Conservation (phyloP, 2,329 filamentous ascomycete species). For the Alternaria brassicae region DNA sequence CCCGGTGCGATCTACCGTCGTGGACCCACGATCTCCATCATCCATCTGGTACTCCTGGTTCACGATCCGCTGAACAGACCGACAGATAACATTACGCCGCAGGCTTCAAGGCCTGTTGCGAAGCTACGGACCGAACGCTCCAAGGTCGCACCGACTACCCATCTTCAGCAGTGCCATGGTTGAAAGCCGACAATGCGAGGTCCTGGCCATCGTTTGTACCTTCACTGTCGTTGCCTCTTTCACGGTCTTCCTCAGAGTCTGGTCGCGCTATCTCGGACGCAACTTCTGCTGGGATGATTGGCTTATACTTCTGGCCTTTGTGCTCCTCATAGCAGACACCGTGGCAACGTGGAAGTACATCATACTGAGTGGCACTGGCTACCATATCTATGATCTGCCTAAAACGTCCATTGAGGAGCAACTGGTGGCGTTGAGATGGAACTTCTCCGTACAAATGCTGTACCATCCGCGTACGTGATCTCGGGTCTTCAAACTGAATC, state of each 20-base stretch:
- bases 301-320: slow-evolving; percentile 37
- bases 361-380: slow-evolving; percentile 43
- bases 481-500: background rate
- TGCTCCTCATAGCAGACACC: slow-evolving; percentile 35
- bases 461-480: slow-evolving; percentile 41
- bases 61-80: background rate
- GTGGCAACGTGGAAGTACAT: slow-evolving; percentile 37
- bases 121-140: background rate
- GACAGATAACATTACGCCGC: background rate
- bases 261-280: slow-evolving; percentile 38
- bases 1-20: slow-evolving; percentile 2
- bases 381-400: slow-evolving; percentile 41
- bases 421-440: slow-evolving; percentile 41
- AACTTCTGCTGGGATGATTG: slow-evolving; percentile 47
- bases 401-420: slow-evolving; percentile 39
- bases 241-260: slow-evolving; percentile 36
- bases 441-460: slow-evolving; percentile 48
- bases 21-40: slow-evolving; percentile 13
- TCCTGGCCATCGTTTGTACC: slow-evolving; percentile 34
- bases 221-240: slow-evolving; percentile 40
- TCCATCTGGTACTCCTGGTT: background rate
- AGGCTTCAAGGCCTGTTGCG: background rate
- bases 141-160: background rate
- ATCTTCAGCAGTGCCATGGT: slow-evolving; percentile 23
- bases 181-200: slow-evolving; percentile 37